Percentiles rank a stretch among this genome's conserved stretches.
phyloP scores from a whole-genome alignment of 1,284 basidiomycete species.

The Tilletia caries region DNA sequence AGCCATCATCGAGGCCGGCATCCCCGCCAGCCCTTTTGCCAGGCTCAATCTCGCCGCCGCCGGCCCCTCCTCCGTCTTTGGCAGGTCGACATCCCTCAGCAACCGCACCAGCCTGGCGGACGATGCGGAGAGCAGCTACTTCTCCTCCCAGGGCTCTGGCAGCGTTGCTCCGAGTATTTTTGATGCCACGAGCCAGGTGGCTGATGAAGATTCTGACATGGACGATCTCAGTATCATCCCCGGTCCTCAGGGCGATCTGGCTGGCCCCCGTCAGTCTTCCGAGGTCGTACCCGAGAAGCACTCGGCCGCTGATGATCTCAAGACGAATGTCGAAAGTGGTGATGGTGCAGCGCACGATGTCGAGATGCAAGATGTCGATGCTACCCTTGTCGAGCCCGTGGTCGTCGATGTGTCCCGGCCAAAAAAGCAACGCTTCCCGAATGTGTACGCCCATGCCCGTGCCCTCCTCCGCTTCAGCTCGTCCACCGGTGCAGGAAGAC shows the following conservation, averaged over 20 bases:
- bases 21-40: neutral
- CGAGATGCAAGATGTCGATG: constrained; percentile 6
- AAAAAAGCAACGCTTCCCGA: constrained; percentile 23
- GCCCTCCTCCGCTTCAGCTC: constrained; percentile 49
- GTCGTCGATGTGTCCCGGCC: neutral
- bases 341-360: neutral
- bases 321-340: neutral
- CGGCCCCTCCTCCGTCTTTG: neutral
- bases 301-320: neutral
- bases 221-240: neutral
- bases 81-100: constrained; percentile 14
- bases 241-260: neutral
- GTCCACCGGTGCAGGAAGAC: constrained; percentile 21
- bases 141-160: constrained; percentile 32
- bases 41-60: constrained; percentile 20
- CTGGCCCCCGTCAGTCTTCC: neutral
- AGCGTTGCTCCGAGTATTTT: constrained; percentile 21
- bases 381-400: neutral
- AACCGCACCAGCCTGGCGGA: constrained; percentile 20
- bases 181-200: neutral
- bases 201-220: neutral
- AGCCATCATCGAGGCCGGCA: neutral
- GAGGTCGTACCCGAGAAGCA: neutral
- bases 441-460: constrained; percentile 54
- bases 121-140: constrained; percentile 26